phyloP scores from a whole-genome alignment of 2,329 filamentous ascomycete genomes.

The Xylariaceae sp. region DNA sequence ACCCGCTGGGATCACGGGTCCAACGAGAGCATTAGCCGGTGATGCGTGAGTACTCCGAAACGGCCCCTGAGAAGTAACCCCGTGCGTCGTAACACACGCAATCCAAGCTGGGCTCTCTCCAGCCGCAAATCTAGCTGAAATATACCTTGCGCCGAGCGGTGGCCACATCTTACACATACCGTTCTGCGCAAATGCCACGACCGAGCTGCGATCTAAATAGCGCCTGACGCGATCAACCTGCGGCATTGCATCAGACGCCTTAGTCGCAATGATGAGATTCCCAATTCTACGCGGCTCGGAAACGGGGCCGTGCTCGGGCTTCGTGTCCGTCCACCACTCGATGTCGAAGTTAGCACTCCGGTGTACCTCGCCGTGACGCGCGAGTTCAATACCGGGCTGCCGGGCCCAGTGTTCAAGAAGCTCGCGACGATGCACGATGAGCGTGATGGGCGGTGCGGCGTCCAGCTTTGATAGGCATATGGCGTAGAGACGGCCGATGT shows the following conservation, averaged over 20 bases:
- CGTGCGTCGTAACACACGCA: conserved; percentile 59
- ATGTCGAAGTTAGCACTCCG: conserved; percentile 41
- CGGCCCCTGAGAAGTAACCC: conserved; percentile 46
- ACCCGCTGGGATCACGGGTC: conserved; percentile 38
- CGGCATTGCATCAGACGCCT: conserved; percentile 63
- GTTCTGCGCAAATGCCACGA: conserved; percentile 82
- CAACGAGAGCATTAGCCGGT: conserved; percentile 45
- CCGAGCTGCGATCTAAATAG: conserved; percentile 61
- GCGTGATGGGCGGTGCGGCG: conserved; percentile 67
- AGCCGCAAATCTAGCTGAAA: conserved; percentile 35
- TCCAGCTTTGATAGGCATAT: conserved; percentile 60
- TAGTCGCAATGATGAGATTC: conserved; percentile 76
- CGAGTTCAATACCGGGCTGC: conserved; percentile 43
- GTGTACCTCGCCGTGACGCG: conserved; percentile 32
- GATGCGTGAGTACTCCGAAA: conserved; percentile 53
- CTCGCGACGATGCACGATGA: conserved; percentile 66
- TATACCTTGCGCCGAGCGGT: conserved; percentile 44
- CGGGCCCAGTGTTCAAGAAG: conserved; percentile 47
- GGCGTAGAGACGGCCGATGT: conserved; percentile 75
- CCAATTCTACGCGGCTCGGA: conserved; percentile 49
- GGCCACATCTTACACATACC: conserved; percentile 71
- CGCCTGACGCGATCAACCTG: conserved; percentile 56
- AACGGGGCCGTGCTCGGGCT: conserved; percentile 34
- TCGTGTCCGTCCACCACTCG: conserved; percentile 52
- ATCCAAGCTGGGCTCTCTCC: conserved; percentile 62